A percentile compares a stretch with the other conserved stretches of the same genome.
Evolutionary conservation across 2,329 filamentous ascomycete genomes (phyloP).

Genomic region (Dryadomyces quercus-mongolicae): DNA sequence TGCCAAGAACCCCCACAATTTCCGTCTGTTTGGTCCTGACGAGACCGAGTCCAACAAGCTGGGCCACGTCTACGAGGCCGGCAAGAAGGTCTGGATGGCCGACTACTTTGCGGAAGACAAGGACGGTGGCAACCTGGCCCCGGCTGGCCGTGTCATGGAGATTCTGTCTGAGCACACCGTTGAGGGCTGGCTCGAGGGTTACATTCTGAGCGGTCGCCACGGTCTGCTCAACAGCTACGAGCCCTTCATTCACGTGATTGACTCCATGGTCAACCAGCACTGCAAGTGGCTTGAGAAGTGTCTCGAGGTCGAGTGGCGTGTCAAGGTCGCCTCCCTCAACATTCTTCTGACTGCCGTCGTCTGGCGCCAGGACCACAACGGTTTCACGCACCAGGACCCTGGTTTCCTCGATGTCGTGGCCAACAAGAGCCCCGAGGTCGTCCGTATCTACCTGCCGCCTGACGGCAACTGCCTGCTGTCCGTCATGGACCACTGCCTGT

Average conservation of each 20-base stretch:
- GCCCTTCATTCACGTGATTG: conserved; percentile 72
- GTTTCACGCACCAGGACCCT: conserved; percentile 64
- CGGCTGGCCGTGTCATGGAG: conserved; percentile 64
- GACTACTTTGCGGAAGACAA: conserved; percentile 66
- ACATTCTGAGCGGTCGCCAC: conserved; percentile 62
- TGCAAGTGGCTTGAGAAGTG: conserved; percentile 81
- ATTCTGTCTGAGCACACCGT: conserved; percentile 73
- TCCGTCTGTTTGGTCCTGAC: conserved; percentile 68
- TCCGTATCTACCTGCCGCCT: conserved; percentile 69
- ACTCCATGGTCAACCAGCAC: conserved; percentile 76
- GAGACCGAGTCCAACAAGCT: conserved; percentile 78
- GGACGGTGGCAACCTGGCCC: conserved; percentile 61
- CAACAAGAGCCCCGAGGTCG: conserved; percentile 70
- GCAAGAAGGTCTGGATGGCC: conserved; percentile 71
- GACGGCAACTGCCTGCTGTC: conserved; percentile 70
- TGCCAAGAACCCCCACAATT: conserved; percentile 49
- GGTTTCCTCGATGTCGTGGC: conserved; percentile 69
- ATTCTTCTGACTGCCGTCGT: conserved; percentile 69
- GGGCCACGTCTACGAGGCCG: conserved; percentile 55
- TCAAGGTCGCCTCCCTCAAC: conserved; percentile 62
- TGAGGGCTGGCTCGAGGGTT: conserved; percentile 73
- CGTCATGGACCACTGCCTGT: conserved; percentile 64
- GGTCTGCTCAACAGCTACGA: conserved; percentile 73
- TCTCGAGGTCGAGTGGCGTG: conserved; percentile 66
- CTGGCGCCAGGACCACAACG: conserved; percentile 76